Base-by-base conservation (phyloP, 179 eudicot species). In the Actinidia polygama region DNA sequence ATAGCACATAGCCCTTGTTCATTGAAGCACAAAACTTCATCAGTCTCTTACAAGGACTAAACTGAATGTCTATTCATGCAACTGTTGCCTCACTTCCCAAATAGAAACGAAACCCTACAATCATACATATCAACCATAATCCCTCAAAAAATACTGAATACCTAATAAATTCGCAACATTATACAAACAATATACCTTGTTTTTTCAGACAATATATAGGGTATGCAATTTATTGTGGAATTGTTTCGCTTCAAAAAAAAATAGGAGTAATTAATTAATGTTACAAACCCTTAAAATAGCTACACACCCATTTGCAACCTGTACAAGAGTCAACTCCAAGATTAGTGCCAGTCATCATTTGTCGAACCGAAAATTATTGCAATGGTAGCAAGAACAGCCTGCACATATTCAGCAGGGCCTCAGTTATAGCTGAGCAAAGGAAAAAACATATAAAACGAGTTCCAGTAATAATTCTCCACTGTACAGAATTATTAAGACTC, bases 371-470 rank as follows among this genome's bases (percentile, higher is more conserved):
- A 57, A 24, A 89, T 54, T 62, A 85, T 61, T 10, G 90, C 91
- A 81, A 90, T 55, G 9, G 91, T 79, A 44, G 87, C 90, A 76
- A 90, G 82, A 72, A 90, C 80, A 73, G 93, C 93, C 93, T 90
- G 87, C 66, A 63, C 40, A 80, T 26, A 75, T 11, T 23, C 44
- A 77, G 50, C 50, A 59, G 44, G n/a, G n/a, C n/a, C n/a, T n/a
- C n/a, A n/a, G n/a, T n/a, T n/a, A n/a, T n/a, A n/a, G n/a, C n/a
- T n/a, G n/a, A n/a, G n/a, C n/a, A 30, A 30, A 67, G 10, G 47
- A 30, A 26, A 9, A 26, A 67, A 23, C 69, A 64, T 24, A 64
- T 64, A 4, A 15, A 58, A 58, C 6, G 12, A 62, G 12, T 64
- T 12, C 69, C 21, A 44, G 14, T 36, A 64, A 30, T 67, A 14